phyloP scores from a whole-genome alignment of 495 filamentous ascomycete species.

The Hypomontagnella submonticulosa region DNA sequence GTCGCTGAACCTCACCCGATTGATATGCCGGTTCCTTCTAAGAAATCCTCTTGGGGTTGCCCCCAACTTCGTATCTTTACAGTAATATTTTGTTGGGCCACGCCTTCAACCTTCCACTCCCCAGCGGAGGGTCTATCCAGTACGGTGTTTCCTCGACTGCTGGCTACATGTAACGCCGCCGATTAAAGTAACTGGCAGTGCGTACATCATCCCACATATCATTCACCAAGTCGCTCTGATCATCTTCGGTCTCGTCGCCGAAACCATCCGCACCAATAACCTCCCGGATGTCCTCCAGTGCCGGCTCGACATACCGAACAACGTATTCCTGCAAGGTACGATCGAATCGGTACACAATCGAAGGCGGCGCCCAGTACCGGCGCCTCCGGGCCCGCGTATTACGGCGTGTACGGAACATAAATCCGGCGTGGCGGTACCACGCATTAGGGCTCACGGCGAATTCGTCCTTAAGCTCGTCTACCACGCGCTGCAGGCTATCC shows the following conservation, averaged over 20 bases:
- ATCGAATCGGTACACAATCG: constrained; percentile 8
- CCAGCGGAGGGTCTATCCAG: too few relatives aligned
- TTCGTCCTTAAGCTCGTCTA: constrained; percentile 4
- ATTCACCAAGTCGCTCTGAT: constrained; percentile 27
- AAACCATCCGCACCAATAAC: background rate
- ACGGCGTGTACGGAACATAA: constrained; percentile 21
- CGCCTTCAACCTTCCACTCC: too few relatives aligned
- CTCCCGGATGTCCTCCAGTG: background rate
- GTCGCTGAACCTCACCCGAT: too few relatives aligned
- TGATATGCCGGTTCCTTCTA: too few relatives aligned
- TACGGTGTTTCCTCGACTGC: background rate
- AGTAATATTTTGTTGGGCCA: too few relatives aligned
- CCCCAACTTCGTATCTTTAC: too few relatives aligned
- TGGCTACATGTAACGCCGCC: background rate
- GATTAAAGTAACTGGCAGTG: background rate
- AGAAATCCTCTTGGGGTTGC: too few relatives aligned
- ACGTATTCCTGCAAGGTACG: background rate
- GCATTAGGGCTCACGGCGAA: background rate
- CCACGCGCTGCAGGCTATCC: background rate
- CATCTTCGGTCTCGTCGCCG: constrained; percentile 32
- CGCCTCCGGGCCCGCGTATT: background rate
- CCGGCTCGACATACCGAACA: background rate
- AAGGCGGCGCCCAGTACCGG: constrained; percentile 20
- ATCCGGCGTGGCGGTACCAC: constrained; percentile 29
- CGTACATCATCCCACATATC: constrained; percentile 29